Conservation (phyloP, 495 filamentous ascomycete species). For the Tuber brumale region DNA sequence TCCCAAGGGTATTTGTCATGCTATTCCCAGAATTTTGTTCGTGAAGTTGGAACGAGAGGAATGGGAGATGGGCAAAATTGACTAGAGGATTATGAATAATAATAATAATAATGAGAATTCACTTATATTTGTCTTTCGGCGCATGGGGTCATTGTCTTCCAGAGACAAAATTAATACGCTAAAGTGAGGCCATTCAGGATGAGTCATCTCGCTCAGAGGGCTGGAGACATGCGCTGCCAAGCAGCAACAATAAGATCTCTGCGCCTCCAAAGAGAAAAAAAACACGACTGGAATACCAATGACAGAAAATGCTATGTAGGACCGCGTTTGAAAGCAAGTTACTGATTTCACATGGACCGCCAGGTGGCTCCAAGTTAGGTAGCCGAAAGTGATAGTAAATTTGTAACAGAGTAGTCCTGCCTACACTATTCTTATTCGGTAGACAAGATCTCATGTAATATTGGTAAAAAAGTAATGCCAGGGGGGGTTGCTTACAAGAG, state of each 20-base stretch:
- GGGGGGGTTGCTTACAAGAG: background rate
- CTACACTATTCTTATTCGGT: background rate
- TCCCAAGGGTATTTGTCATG: background rate
- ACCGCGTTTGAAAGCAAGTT: background rate
- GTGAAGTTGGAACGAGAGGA: background rate
- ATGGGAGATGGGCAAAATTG: background rate
- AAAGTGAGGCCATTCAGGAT: background rate
- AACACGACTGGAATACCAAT: background rate
- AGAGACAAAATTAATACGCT: background rate
- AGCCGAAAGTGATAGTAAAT: background rate
- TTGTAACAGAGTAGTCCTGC: no score
- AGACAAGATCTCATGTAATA: background rate
- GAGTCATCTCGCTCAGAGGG: background rate
- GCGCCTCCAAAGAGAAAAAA: background rate
- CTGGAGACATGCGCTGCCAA: no score
- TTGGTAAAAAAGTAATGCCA: background rate
- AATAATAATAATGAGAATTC: background rate
- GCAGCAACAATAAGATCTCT: background rate
- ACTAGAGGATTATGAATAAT: background rate
- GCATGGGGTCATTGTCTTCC: background rate
- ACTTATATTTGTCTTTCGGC: no score
- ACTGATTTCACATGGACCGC: background rate
- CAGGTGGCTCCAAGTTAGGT: background rate
- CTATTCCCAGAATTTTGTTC: background rate
- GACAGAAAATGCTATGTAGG: background rate